Evolutionary conservation across 768 basidiomycete genomes (phyloP), one percentile per base, ranked within the genome.

Genomic region (Mycena rebaudengoi): DNA sequence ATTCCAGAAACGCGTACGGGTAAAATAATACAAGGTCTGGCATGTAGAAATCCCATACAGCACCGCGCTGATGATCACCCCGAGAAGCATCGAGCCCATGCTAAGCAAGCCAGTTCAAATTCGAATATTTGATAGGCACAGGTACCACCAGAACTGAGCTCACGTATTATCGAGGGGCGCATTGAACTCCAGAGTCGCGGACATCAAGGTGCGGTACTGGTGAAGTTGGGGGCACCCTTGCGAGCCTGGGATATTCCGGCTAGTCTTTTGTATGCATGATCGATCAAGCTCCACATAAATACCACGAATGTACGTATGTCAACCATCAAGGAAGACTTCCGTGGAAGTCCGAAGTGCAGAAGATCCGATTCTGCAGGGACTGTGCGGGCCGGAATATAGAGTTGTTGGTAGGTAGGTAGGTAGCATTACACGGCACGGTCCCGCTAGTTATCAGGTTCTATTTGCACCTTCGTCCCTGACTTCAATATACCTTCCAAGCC

Each of bases 21-120:
- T 74, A 56, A 74, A 85, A 64, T 87, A 87, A 59, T 79, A 79
- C 74, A 80, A 82, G 0, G 80, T 80, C 67, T 87, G 86, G 11
- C 85, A 66, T 13, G 77, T 74, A 8, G 79, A 79, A 10, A 86
- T 79, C 60, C 82, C 83, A 55, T 83, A 82, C 5, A 83, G 67
- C 29, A 68, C 46, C 6, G 71, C 71, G 26, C 66, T 67, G 37
- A 78, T 62, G 32, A 83, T 72, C 21, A 80, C 78, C 4, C 82
- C 82, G 33, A 83, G 70, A 53, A 82, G 71, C 76, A 82, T 80
- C 1, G 79, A 78, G 11, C 82, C 82, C 75, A 83, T 80, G 43
- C 81, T 83, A 43, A 21, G 29, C 37, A n/a, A n/a, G 1, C 1
- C 20, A 51, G 11, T 49, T 44, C 30, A 51, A 30, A 57, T 41